Evolutionary conservation across 208 protist species (phyloP), one percentile per base, ranked within the genome.

Genomic region (Crithidia bombi): DNA sequence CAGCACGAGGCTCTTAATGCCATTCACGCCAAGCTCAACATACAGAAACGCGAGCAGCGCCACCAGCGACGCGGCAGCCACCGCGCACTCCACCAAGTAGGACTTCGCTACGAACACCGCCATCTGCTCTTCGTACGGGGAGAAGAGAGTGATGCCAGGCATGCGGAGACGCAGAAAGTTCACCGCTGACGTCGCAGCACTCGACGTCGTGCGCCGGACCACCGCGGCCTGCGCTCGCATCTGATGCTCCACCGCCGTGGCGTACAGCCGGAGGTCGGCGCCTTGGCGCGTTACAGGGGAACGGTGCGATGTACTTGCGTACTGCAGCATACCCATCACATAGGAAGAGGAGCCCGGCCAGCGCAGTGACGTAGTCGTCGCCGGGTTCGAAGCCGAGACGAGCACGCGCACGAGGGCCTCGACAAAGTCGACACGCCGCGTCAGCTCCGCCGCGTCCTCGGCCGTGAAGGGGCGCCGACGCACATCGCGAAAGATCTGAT

Each of bases 111-210:
- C 43, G 64, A 78, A 90, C 19, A 94, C 68, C 25, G 57, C 39
- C 74, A 91, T 69, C 35, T 72, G 78, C 55, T 91, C 69, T 65
- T 89, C 85, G 67, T 87, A 91, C 15, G 89, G 89, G 26, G 80
- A 81, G 30, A 83, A 78, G 17, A 94, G 56, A 5, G 70, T 70
- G 23, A 92, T 59, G 32, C 75, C 77, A 12, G 76, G 57, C 7
- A 67, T 70, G 26, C 56, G 65, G 23, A 88, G 52, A 25, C 62
- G 65, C 23, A 64, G 62, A 9, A 77, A 74, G 15, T 73, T 62
- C 43, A 81, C 47, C 23, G 68, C 62, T 14, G 66, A 38, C 15
- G 73, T 75, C 15, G 61, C 66, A 26, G 58, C 33, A 47, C 54
- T 52, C 33, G 62, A 12, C 21, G 44, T 33, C 17, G 35, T 35